Evolutionary conservation across 371 early-diverging fungal genomes (phyloP), one percentile per base, ranked within the genome.

Genomic region (Mortierella sp.): DNA sequence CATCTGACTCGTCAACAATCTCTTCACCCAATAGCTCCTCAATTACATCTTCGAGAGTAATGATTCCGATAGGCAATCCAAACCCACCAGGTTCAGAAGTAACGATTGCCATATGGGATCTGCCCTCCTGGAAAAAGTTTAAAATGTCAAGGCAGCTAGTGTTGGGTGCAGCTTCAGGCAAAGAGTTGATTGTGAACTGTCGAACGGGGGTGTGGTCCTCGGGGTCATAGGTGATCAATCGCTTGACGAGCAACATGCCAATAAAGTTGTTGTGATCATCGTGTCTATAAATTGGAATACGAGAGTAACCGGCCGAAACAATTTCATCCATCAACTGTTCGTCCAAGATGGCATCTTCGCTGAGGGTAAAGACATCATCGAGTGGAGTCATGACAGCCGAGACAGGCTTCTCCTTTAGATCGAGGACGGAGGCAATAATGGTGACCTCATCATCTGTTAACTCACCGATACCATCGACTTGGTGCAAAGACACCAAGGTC

Each of bases 31-130:
- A 93, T 19, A 98, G 84, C 84, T 97, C 98, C 83, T 98, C 98
- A 71, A 98, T 95, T 12, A 98, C 96, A 81, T 98, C 99, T 76
- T 98, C 99, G 34, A 98, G 84, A 0, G 99, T 98, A 56, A 98
- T 93, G 10, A 98, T 94, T 9, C 99, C 99, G 19, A 98, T 76
- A 4, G 92, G 85, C 32, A 83, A 85, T 32, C 81, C 76, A 61
- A 78, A 72, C 58, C 84, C 79, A 26, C 85, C 85, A 49, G 88
- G 84, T 62, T 90, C 86, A 19, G 87, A 86, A 0, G 92, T 90
- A 13, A 94, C 93, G 19, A 93, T 81, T 0, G 93, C 91, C 89
- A 91, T 90, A 70, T 92, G 92, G 61, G 96, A 90, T 79, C 92
- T 86, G n/a, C 96, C 94, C 63, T 94, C 95, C 83, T 98, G 96